A percentile compares a stretch with the other conserved stretches of the same genome.
Conservation (phyloP, 1,284 basidiomycete species). For the Boletellus deceptivus region DNA sequence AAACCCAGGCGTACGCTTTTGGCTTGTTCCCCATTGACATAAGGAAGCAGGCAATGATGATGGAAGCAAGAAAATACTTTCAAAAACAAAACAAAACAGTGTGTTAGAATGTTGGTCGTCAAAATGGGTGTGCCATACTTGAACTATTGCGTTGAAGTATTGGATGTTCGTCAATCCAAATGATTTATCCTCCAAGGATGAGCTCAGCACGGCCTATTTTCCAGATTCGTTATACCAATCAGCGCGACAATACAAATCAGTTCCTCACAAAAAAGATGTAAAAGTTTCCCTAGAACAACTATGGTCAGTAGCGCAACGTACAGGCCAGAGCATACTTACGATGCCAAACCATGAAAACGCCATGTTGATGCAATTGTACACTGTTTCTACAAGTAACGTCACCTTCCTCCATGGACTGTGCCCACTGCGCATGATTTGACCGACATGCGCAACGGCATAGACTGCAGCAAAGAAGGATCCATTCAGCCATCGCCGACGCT, state of each 20-base stretch:
- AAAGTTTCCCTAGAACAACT: constrained; percentile 74
- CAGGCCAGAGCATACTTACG: constrained; percentile 45
- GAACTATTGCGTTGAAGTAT: constrained; percentile 77
- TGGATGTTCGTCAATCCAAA: constrained; percentile 72
- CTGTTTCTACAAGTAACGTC: constrained; percentile 74
- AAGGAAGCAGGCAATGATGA: constrained; percentile 86
- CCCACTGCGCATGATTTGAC: constrained; percentile 82
- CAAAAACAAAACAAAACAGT: constrained; percentile 6
- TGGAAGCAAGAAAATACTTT: constrained; percentile 83
- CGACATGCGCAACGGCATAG: constrained; percentile 79
- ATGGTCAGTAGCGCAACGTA: background rate
- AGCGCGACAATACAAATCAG: background rate
- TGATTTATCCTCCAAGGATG: constrained; percentile 76
- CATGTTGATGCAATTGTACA: constrained; percentile 88
- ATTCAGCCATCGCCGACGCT: constrained; percentile 89
- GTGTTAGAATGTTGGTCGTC: constrained; percentile 6
- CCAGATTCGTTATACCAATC: constrained; percentile 13
- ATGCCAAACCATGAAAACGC: constrained; percentile 93
- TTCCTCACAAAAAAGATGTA: constrained; percentile 90
- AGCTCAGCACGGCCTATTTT: constrained; percentile 78
- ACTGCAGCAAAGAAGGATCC: constrained; percentile 96
- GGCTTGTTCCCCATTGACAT: constrained; percentile 98
- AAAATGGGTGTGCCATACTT: constrained; percentile 42
- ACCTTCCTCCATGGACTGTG: constrained; percentile 80
- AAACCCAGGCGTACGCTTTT: constrained; percentile 56